Evolutionary conservation across 78 protist genomes (phyloP).

Genomic region (Bodo saltans): DNA sequence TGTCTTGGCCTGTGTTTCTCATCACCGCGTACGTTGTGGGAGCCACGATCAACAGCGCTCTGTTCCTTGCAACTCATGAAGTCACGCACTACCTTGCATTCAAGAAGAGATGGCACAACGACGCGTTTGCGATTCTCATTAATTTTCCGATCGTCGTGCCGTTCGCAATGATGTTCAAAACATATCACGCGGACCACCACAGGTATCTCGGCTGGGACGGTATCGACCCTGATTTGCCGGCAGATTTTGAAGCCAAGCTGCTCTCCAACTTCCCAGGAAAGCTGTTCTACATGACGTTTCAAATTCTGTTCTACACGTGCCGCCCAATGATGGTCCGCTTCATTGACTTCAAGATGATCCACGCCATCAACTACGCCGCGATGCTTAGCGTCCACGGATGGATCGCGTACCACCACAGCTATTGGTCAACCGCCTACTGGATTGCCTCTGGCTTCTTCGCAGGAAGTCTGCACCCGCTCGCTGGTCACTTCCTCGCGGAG

Average conservation of each 20-base stretch:
- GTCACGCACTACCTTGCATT: slow-evolving; percentile 50
- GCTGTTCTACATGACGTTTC: slow-evolving; percentile 41
- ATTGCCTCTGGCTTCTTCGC: slow-evolving; percentile 56
- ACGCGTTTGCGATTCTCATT: slow-evolving; percentile 46
- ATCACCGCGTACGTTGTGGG: slow-evolving; percentile 58
- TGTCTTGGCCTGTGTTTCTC: slow-evolving; percentile 30
- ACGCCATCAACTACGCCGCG: background rate
- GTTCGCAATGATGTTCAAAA: slow-evolving; percentile 56
- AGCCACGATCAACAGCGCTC: slow-evolving; percentile 58
- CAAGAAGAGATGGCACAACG: slow-evolving; percentile 40
- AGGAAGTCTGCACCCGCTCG: slow-evolving; percentile 69
- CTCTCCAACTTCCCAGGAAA: no score
- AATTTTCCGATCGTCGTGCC: slow-evolving; percentile 72
- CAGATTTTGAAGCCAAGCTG: slow-evolving; percentile 43
- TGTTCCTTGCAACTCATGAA: slow-evolving; percentile 70
- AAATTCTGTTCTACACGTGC: slow-evolving; percentile 62
- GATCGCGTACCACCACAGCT: background rate
- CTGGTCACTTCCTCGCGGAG: slow-evolving; percentile 83
- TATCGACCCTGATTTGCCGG: slow-evolving; percentile 74
- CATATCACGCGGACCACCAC: slow-evolving; percentile 74
- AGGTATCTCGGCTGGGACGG: slow-evolving; percentile 45
- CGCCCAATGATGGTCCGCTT: slow-evolving; percentile 61
- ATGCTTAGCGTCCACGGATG: slow-evolving; percentile 15
- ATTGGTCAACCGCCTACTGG: no score
- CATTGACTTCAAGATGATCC: slow-evolving; percentile 10